phyloP scores from a whole-genome alignment of 495 filamentous ascomycete genomes.

The Podospora fimiseda region DNA sequence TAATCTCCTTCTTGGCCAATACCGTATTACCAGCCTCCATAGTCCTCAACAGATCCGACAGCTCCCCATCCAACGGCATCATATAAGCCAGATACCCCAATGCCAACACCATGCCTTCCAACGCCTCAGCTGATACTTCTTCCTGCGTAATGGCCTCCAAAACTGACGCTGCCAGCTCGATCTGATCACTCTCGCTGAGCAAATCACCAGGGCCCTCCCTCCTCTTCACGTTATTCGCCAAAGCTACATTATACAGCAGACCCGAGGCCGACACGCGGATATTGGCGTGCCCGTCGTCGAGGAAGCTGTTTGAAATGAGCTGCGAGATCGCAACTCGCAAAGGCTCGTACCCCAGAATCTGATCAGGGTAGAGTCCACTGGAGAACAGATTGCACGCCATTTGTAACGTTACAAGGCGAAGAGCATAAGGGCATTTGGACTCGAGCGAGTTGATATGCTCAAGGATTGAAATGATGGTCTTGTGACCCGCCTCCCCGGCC shows the following conservation, averaged over 20 bases:
- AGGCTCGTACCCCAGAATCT: constrained; percentile 32
- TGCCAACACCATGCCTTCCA: constrained; percentile 65
- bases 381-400: constrained; percentile 58
- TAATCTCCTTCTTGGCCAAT: constrained; percentile 38
- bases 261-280: constrained; percentile 71
- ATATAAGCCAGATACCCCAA: constrained; percentile 69
- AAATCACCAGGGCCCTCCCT: constrained; percentile 50
- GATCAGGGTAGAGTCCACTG: constrained; percentile 48
- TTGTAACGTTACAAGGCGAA: constrained; percentile 72
- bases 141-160: constrained; percentile 69
- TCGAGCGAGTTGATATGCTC: constrained; percentile 44
- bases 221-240: constrained; percentile 60
- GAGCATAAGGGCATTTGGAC: constrained; percentile 58
- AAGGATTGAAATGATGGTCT: constrained; percentile 60
- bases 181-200: constrained; percentile 60
- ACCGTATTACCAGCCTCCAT: constrained; percentile 63
- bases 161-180: constrained; percentile 70
- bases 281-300: constrained; percentile 47
- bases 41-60: constrained; percentile 66
- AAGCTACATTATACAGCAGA: constrained; percentile 75
- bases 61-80: constrained; percentile 57
- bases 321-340: constrained; percentile 36
- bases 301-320: constrained; percentile 48
- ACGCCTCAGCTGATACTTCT: constrained; percentile 59
- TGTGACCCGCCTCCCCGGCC: constrained; percentile 63